A percentile compares a stretch with the other conserved stretches of the same genome.
These are phyloP conservation scores for Aspergillus udagawae DNA, from an alignment of 2,329 filamentous ascomycete genomes.

Conservation along the genomic window DNA sequence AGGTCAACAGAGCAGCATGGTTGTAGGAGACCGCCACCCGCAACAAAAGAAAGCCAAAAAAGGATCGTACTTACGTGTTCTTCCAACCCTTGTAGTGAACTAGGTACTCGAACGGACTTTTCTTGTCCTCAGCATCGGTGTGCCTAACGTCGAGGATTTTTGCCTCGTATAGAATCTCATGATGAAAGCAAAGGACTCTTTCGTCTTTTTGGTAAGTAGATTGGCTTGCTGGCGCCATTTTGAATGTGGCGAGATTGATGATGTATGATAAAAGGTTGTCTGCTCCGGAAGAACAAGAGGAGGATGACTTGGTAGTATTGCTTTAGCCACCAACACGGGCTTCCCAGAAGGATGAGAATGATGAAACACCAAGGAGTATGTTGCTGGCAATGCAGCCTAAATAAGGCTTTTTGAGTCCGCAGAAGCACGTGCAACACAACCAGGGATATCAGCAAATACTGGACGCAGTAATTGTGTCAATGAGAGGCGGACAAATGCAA, in stretches of 20 bases:
- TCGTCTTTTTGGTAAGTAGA: slow-evolving; percentile 70
- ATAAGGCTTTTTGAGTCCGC: not conserved
- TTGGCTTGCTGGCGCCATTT: slow-evolving; percentile 58
- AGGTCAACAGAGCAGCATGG: not conserved
- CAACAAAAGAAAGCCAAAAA: not conserved
- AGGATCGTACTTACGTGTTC: slow-evolving; percentile 66
- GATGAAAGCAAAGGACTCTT: slow-evolving; percentile 93
- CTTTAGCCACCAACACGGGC: not conserved
- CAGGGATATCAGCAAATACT: not conserved
- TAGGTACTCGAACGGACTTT: slow-evolving; percentile 77
- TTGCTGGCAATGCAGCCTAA: not conserved
- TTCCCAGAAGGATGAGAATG: not conserved
- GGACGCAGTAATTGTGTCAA: not conserved
- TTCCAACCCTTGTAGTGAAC: slow-evolving; percentile 99
- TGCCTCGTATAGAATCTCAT: slow-evolving; percentile 94
- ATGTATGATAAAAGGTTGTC: not conserved
- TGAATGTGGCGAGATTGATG: slow-evolving; percentile 33
- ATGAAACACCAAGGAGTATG: not conserved
- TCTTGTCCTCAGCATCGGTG: slow-evolving; percentile 61
- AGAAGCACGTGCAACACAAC: not conserved
- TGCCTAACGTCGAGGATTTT: slow-evolving; percentile 79
- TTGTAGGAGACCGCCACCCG: not conserved
- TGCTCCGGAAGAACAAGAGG: not conserved
- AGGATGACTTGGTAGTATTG: not conserved
- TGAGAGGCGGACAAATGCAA: not conserved